Conservation (phyloP, 192 early-diverging fungal genomes). For the Spizellomyces sp. region DNA sequence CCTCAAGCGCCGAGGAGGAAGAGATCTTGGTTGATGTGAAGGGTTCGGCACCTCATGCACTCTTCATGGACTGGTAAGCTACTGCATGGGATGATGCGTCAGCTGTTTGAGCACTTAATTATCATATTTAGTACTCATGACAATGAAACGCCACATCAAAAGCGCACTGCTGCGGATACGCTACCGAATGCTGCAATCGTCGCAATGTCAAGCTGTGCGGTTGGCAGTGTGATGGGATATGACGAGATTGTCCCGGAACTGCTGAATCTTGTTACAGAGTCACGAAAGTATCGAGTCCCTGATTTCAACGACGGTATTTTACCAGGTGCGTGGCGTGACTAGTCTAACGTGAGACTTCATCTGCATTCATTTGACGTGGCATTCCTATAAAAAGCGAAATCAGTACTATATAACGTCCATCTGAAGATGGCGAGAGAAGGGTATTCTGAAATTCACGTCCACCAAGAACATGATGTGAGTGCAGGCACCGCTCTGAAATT, state of each 20-base stretch:
- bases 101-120: background rate
- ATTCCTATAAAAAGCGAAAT: slow-evolving; percentile 58
- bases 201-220: slow-evolving; percentile 86
- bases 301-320: slow-evolving; percentile 61
- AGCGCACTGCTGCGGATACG: slow-evolving; percentile 85
- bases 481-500: background rate
- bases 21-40: slow-evolving; percentile 70
- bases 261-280: slow-evolving; percentile 88
- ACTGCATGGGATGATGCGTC: background rate
- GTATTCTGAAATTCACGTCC: slow-evolving; percentile 91
- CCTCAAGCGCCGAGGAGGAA: slow-evolving; percentile 36
- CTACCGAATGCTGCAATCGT: slow-evolving; percentile 90
- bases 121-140: slow-evolving; percentile 82
- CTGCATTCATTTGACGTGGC: background rate
- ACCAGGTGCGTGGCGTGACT: slow-evolving; percentile 42
- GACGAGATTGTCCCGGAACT: slow-evolving; percentile 91
- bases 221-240: slow-evolving; percentile 96
- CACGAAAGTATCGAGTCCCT: slow-evolving; percentile 71
- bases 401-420: slow-evolving; percentile 76
- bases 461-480: slow-evolving; percentile 86
- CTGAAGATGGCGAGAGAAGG: slow-evolving; percentile 80
- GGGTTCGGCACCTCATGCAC: slow-evolving; percentile 84
- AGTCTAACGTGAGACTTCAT: background rate
- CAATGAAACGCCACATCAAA: slow-evolving; percentile 95
- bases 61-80: slow-evolving; percentile 90